A percentile compares a stretch with the other conserved stretches of the same genome.
phyloP scores from a whole-genome alignment of 805 yeast species.

The Lipomyces yamanashiensis region DNA sequence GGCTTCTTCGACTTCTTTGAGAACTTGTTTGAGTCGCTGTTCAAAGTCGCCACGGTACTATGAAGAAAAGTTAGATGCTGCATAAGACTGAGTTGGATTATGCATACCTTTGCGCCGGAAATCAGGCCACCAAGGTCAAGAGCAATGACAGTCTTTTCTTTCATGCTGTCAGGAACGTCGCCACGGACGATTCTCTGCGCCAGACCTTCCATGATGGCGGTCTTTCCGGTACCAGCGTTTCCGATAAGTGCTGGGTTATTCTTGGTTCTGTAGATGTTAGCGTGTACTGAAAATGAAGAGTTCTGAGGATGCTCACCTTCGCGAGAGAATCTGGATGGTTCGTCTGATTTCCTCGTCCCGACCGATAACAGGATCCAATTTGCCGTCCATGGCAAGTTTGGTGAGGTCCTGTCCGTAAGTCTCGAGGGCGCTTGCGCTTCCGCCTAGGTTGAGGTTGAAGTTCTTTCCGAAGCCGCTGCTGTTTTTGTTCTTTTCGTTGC shows the following conservation, averaged over 20 bases:
- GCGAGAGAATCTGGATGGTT: slow-evolving; percentile 86
- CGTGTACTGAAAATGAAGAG: background rate
- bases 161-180: slow-evolving; percentile 94
- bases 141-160: slow-evolving; percentile 79
- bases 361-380: slow-evolving; percentile 95
- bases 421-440: slow-evolving; percentile 62
- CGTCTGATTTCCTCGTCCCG: slow-evolving; percentile 93
- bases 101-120: slow-evolving; percentile 80
- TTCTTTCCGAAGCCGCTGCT: slow-evolving; percentile 26
- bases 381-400: slow-evolving; percentile 83
- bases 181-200: slow-evolving; percentile 91
- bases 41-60: slow-evolving; percentile 91
- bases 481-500: slow-evolving; percentile 16
- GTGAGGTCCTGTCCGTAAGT: slow-evolving; percentile 87
- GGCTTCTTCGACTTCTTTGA: slow-evolving; percentile 81
- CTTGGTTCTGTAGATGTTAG: slow-evolving; percentile 56
- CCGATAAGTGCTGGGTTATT: slow-evolving; percentile 96
- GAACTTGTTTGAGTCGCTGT: slow-evolving; percentile 77
- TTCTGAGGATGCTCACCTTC: slow-evolving; percentile 52
- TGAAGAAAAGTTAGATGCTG: background rate
- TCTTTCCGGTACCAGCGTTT: slow-evolving; percentile 97
- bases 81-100: too few species aligned
- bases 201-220: slow-evolving; percentile 94
- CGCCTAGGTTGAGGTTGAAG: slow-evolving; percentile 52
- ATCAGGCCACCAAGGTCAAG: slow-evolving; percentile 87